Conservation (phyloP, 805 yeast genomes). For the Wickerhamomyces alni region DNA sequence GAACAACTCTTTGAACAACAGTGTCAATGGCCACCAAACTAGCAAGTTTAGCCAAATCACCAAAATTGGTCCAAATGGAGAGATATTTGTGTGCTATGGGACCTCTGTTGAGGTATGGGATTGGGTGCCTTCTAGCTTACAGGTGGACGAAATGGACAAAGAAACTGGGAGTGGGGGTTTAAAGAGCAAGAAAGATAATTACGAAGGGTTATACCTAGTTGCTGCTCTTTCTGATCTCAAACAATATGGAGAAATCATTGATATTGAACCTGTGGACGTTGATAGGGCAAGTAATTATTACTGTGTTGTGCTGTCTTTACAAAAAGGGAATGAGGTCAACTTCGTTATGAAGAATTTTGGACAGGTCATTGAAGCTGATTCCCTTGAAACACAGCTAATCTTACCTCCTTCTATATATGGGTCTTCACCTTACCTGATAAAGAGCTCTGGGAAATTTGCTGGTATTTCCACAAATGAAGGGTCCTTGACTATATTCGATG, state of each 20-base stretch:
- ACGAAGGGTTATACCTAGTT: constrained; percentile 24
- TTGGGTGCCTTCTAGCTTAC: constrained; percentile 26
- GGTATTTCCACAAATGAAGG: constrained; percentile 26
- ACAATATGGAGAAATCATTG: constrained; percentile 14
- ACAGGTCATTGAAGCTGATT: constrained; percentile 12
- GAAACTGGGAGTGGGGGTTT: constrained; percentile 2
- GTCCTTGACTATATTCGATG: constrained; percentile 21
- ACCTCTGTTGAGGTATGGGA: constrained; percentile 34
- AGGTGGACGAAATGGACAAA: constrained; percentile 8
- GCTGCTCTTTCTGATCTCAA: constrained; percentile 15
- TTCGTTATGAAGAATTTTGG: constrained; percentile 17
- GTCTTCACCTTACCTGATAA: constrained; percentile 17
- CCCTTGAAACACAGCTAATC: constrained; percentile 10
- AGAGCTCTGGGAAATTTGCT: constrained; percentile 16
- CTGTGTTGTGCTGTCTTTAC: constrained; percentile 9
- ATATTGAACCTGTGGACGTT: constrained; percentile 21
- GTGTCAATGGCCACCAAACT: constrained; percentile 7
- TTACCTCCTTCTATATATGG: constrained; percentile 25
- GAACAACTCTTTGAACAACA: neutral
- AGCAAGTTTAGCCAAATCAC: constrained; percentile 7
- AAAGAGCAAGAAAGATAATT: constrained; percentile 1
- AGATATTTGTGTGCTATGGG: constrained; percentile 25
- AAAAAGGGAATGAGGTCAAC: constrained; percentile 6
- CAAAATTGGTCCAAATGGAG: constrained; percentile 34
- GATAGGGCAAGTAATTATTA: constrained; percentile 20